Percentiles rank a stretch among this genome's conserved stretches.
Evolutionary conservation across 2,329 filamentous ascomycete genomes (phyloP).

Genomic region (Rutstroemia sp.): DNA sequence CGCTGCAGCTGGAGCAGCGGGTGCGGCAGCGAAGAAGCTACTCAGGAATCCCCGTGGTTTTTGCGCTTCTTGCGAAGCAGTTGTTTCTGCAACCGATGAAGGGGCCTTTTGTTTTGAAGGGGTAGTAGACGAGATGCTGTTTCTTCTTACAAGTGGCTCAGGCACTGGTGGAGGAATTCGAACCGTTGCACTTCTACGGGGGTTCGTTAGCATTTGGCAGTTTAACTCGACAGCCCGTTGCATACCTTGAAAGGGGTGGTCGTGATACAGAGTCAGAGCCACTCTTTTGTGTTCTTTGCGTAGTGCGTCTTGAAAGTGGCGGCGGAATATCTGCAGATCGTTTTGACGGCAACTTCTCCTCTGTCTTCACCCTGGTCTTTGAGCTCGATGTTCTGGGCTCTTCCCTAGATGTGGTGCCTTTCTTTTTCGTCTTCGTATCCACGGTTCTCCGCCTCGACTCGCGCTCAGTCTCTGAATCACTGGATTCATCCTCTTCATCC

Average conservation of each 20-base stretch:
- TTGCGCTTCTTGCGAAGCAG: slow-evolving; percentile 2
- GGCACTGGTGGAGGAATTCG: slow-evolving; percentile 10
- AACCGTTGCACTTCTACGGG: slow-evolving; percentile 10
- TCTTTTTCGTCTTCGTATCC: slow-evolving; percentile 21
- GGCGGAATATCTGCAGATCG: slow-evolving; percentile 5
- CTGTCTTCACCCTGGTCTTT: slow-evolving; percentile 12
- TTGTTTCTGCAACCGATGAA: slow-evolving; percentile 13
- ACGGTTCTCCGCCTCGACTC: slow-evolving; percentile 8
- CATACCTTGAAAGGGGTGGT: slow-evolving; percentile 23
- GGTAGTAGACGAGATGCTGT: slow-evolving; percentile 19
- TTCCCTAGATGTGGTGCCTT: slow-evolving; percentile 19
- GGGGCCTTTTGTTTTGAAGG: slow-evolving; percentile 15
- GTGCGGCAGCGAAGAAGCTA: slow-evolving; percentile 19
- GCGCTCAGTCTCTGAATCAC: slow-evolving; percentile 15
- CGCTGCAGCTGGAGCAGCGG: not conserved
- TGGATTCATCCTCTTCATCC: slow-evolving; percentile 19
- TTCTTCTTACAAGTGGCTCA: slow-evolving; percentile 17
- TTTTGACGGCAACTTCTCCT: slow-evolving; percentile 11
- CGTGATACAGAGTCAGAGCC: slow-evolving; percentile 12
- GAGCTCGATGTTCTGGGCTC: slow-evolving; percentile 15
- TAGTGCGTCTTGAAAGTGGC: slow-evolving; percentile 15
- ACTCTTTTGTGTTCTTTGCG: slow-evolving; percentile 18
- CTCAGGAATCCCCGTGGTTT: slow-evolving; percentile 19
- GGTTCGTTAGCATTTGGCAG: slow-evolving; percentile 13
- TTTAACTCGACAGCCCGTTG: not conserved